Percentiles rank a stretch among this genome's conserved stretches.
Evolutionary conservation across 768 basidiomycete species (phyloP).

Genomic region (Xerocomus potaroensis): DNA sequence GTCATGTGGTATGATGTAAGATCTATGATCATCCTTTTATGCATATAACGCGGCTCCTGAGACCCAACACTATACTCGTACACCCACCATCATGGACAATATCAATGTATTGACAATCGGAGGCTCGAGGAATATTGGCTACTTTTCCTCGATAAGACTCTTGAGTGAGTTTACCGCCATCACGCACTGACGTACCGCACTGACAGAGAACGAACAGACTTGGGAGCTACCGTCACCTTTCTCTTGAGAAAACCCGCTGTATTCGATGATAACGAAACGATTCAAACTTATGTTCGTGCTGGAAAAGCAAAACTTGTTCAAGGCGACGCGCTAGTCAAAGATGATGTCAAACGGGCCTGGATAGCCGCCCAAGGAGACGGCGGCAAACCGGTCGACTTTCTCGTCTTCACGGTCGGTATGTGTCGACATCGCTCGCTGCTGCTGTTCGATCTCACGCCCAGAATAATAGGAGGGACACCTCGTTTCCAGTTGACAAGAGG

Average conservation of each 20-base stretch:
- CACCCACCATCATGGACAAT: conserved; percentile 13
- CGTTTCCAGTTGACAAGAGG: conserved; percentile 47
- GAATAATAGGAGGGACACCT: conserved; percentile 26
- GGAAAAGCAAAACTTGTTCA: conserved; percentile 53
- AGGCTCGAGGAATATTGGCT: conserved; percentile 56
- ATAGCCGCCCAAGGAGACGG: conserved; percentile 29
- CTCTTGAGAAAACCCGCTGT: conserved; percentile 48
- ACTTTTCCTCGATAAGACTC: conserved; percentile 44
- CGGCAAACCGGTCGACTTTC: conserved; percentile 41
- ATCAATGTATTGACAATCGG: conserved; percentile 41
- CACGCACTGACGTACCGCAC: neutral
- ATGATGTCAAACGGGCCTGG: conserved; percentile 54
- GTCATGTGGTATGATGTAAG: conserved; percentile 4
- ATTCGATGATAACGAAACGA: conserved; percentile 50
- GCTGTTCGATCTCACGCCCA: neutral
- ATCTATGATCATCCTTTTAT: neutral
- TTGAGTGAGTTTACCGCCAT: conserved; percentile 34
- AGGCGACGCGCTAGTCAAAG: conserved; percentile 55
- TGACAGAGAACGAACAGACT: conserved; percentile 34
- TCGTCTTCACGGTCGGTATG: conserved; percentile 62
- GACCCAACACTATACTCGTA: too few species aligned
- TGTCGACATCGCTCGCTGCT: too few species aligned
- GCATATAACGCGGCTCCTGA: conserved; percentile 1
- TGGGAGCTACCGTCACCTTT: conserved; percentile 60
- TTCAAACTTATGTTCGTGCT: conserved; percentile 47